Evolutionary conservation across 106 monocot genomes (phyloP), one percentile per base, ranked within the genome.

Genomic region (Allium fistulosum): DNA sequence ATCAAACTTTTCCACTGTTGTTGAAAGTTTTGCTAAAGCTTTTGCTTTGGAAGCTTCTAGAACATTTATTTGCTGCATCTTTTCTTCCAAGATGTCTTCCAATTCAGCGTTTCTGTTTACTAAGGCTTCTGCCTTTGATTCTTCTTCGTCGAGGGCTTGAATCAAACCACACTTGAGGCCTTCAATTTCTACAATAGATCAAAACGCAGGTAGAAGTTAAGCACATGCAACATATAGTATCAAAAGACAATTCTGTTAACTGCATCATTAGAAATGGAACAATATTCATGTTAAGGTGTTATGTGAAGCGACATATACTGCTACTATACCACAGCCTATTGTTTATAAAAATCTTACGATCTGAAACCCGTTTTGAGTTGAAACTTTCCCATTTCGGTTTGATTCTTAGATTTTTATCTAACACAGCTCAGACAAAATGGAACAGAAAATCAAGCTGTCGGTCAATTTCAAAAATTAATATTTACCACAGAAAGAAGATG

Each of bases 81-180:
- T 92, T 70, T 90, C 80, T 70, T 81, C 69, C 9, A 85, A 7
- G 61, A 75, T 27, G 59, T 74, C 76, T 71, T 87, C 84, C 46
- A 89, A 67, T 64, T 80, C 82, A 53, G 69, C 61, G 57, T 82
- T 84, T 58, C 75, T 84, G 55, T n/a, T 83, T 57, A 81, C 85
- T 63, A 99, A 70, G 45, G 63, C 62, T 74, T 85, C 90, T 74
- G 90, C 84, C 72, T 93, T 84, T 48, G 70, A 79, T 73, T 99
- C 97, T 74, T 99, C 90, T 74, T 99, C 97, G 73, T 99, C 97
- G 77, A 99, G 90, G 50, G 90, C 92, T 82, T 90, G 89, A 82
- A 93, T 87, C 49, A 65, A 46, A 17, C 65, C 65, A 65, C n/a
- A 49, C 65, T 17, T 65, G 15, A 99, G 80, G 48, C 74, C 79